These are phyloP conservation scores for Pecoramyces ruminantium DNA, from an alignment of 192 early-diverging fungal species.

Conservation along the genomic window DNA sequence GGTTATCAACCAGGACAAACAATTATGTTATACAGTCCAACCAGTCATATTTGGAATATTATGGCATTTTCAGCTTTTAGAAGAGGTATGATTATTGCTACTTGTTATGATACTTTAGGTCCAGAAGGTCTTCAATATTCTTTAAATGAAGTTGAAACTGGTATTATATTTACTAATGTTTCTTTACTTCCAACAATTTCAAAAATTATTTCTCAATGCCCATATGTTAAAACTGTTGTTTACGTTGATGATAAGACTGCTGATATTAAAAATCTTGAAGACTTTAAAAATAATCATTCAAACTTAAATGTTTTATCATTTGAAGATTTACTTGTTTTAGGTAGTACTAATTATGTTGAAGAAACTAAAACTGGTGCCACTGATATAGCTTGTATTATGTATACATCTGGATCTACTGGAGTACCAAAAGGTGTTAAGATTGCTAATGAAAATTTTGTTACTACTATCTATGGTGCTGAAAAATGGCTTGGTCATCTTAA, in stretches of 20 bases:
- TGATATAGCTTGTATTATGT: constrained; percentile 3
- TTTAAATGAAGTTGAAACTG: constrained; percentile 61
- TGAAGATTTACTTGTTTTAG: constrained; percentile 46
- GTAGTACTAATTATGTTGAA: constrained; percentile 40
- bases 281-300: constrained; percentile 15
- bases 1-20: constrained; percentile 18
- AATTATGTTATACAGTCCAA: constrained; percentile 1
- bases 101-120: constrained; percentile 62
- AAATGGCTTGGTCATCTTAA: constrained; percentile 1
- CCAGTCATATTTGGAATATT: constrained; percentile 36
- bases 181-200: constrained; percentile 47
- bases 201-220: constrained; percentile 38
- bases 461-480: constrained; percentile 19
- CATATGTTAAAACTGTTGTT: constrained; percentile 39
- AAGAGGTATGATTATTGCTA: constrained; percentile 57
- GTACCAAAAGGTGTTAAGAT: constrained; percentile 81
- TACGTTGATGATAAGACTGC: constrained; percentile 42
- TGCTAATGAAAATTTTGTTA: constrained; percentile 64
- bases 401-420: constrained; percentile 5
- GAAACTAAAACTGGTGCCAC: constrained; percentile 3
- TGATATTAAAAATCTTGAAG: constrained; percentile 17
- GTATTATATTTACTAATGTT: constrained; percentile 52
- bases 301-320: constrained; percentile 30
- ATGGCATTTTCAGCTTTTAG: constrained; percentile 41
- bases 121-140: constrained; percentile 69